Conservation (phyloP, 495 filamentous ascomycete species). For the Niebla homalea region DNA sequence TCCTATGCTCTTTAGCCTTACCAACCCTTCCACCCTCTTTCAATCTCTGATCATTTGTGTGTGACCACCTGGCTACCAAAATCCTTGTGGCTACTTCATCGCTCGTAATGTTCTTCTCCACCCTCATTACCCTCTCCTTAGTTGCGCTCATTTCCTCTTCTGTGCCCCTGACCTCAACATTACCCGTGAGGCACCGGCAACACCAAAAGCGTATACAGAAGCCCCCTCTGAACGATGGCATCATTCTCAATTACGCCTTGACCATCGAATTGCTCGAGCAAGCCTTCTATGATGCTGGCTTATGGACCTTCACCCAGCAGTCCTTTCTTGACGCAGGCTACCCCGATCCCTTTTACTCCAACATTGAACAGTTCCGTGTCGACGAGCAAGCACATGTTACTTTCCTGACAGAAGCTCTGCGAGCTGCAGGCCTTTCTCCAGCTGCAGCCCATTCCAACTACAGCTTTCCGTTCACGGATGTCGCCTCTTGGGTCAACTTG, state of each 20-base stretch:
- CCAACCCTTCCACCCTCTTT: no score
- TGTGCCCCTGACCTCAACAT: no score
- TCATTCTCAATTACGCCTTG: conserved; percentile 19
- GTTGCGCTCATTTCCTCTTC: no score
- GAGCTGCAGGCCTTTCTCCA: conserved; percentile 30
- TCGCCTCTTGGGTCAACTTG: conserved; percentile 28
- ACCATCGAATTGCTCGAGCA: conserved; percentile 27
- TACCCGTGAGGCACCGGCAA: no score
- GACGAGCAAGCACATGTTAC: conserved; percentile 34
- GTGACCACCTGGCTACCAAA: no score
- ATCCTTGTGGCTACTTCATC: no score
- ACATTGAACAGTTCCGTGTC: conserved; percentile 24
- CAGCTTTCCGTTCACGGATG: conserved; percentile 28
- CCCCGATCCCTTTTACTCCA: conserved; percentile 29
- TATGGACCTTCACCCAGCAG: conserved; percentile 35
- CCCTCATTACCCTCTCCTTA: no score
- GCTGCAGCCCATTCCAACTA: conserved; percentile 22
- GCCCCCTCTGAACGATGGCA: not conserved
- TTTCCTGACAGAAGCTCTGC: conserved; percentile 27
- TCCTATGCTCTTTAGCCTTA: no score
- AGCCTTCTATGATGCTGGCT: conserved; percentile 36
- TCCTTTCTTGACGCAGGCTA: conserved; percentile 40
- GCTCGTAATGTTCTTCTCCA: no score
- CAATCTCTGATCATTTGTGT: no score
- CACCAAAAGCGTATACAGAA: no score